phyloP scores from a whole-genome alignment of 306 rosid species.

The Vigna trinervia region DNA sequence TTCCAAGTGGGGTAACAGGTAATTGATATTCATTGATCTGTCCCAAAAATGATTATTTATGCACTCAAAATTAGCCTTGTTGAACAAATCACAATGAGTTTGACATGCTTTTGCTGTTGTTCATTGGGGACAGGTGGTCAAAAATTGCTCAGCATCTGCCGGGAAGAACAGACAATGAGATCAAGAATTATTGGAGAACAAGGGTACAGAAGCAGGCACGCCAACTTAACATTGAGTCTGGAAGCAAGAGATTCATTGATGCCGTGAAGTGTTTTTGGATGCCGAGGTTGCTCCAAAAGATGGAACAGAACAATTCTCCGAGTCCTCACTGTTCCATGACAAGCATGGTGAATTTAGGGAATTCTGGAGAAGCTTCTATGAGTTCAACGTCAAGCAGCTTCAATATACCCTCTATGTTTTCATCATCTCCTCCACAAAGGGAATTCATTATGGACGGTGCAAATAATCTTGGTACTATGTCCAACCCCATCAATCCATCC shows the following conservation, averaged over 20 bases:
- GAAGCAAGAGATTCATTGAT: constrained; percentile 78
- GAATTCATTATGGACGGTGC: constrained; percentile 41
- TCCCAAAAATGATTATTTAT: neutral
- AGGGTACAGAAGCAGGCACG: constrained; percentile 93
- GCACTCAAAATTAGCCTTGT: neutral
- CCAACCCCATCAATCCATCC: constrained; percentile 44
- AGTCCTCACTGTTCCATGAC: constrained; percentile 46
- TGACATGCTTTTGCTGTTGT: constrained; percentile 10
- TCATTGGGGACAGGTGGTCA: constrained; percentile 69
- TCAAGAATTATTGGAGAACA: constrained; percentile 92
- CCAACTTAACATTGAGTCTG: constrained; percentile 79
- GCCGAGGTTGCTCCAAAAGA: constrained; percentile 76
- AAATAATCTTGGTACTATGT: constrained; percentile 36
- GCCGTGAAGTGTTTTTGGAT: constrained; percentile 80
- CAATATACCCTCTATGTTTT: constrained; percentile 44
- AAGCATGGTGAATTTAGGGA: constrained; percentile 47
- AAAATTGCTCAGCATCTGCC: constrained; percentile 91
- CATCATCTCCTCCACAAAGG: constrained; percentile 44
- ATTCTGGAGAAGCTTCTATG: constrained; percentile 42
- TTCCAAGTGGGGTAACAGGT: constrained; percentile 96
- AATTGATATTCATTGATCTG: neutral
- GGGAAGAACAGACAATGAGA: constrained; percentile 95
- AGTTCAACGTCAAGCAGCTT: constrained; percentile 43
- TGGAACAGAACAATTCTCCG: constrained; percentile 60
- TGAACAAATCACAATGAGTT: neutral